A percentile compares a stretch with the other conserved stretches of the same genome.
Conservation (phyloP, 345 rosid species). For the Conringia planisiliqua region DNA sequence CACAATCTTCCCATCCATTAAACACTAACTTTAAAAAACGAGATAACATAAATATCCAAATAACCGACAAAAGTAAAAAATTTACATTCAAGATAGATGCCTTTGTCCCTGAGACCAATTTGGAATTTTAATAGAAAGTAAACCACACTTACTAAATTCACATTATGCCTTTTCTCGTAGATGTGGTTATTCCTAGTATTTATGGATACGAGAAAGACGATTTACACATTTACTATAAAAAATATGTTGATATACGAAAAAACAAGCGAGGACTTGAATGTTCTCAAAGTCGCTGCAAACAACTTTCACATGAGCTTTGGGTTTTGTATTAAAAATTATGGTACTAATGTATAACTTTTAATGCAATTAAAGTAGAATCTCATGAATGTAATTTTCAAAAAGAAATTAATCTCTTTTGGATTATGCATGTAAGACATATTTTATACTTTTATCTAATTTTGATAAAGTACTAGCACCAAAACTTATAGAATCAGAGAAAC, state of each 20-base stretch:
- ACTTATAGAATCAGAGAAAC: not conserved
- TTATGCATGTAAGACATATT: not conserved
- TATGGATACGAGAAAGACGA: not conserved
- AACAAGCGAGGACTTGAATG: not conserved
- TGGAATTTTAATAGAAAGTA: conserved; percentile 16
- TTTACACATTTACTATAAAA: not conserved
- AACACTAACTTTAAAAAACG: not conserved
- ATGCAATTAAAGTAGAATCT: not conserved
- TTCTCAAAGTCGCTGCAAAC: not conserved
- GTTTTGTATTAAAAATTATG: not conserved
- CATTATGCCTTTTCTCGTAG: not conserved
- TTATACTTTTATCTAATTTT: not conserved
- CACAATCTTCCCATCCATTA: not conserved
- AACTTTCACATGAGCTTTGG: not conserved
- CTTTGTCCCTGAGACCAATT: conserved; percentile 8
- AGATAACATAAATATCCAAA: not conserved
- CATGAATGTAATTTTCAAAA: not conserved
- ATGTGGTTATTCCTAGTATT: not conserved
- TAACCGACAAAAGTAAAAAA: conserved; percentile 11
- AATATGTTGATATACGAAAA: not conserved
- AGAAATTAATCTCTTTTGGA: not conserved
- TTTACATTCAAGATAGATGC: not conserved
- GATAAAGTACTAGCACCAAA: not conserved
- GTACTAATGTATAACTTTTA: not conserved
- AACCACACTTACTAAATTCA: not conserved